Percentiles rank a stretch among this genome's conserved stretches.
Evolutionary conservation across 1,284 basidiomycete genomes (phyloP).

Genomic region (Ganoderma meredithae): DNA sequence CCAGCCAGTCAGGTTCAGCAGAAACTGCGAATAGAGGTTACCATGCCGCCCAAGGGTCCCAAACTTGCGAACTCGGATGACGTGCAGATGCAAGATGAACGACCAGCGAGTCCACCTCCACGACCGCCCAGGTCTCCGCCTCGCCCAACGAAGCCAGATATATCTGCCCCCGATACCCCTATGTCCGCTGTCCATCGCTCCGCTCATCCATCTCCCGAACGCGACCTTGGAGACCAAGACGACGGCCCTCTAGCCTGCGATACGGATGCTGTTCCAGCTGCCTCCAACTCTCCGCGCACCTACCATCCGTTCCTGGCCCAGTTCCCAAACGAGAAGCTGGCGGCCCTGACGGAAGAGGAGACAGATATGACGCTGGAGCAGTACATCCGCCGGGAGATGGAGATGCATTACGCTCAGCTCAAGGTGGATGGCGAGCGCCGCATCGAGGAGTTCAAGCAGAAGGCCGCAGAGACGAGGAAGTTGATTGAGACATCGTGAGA

Average conservation of each 20-base stretch:
- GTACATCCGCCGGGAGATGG: slow-evolving; percentile 78
- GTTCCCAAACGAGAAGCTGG: slow-evolving; percentile 35
- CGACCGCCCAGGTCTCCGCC: slow-evolving; percentile 2
- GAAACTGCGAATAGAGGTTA: slow-evolving; percentile 31
- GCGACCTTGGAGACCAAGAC: background rate
- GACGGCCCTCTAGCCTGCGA: slow-evolving; percentile 4
- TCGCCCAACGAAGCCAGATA: background rate
- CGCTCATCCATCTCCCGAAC: slow-evolving; percentile 20
- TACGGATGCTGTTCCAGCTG: background rate
- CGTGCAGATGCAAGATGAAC: slow-evolving; percentile 19
- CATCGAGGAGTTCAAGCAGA: slow-evolving; percentile 63
- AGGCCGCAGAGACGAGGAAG: slow-evolving; percentile 62
- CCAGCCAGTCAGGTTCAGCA: slow-evolving; percentile 20
- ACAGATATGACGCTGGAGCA: slow-evolving; percentile 78
- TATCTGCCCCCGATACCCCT: slow-evolving; percentile 18
- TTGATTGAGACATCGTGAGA: slow-evolving; percentile 49
- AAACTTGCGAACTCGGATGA: slow-evolving; percentile 11
- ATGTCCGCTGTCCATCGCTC: slow-evolving; percentile 28
- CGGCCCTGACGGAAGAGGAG: slow-evolving; percentile 65
- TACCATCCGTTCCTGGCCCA: slow-evolving; percentile 37
- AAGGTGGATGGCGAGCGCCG: slow-evolving; percentile 66
- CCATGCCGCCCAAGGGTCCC: slow-evolving; percentile 13
- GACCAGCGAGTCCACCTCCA: slow-evolving; percentile 13
- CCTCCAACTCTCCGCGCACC: slow-evolving; percentile 10
- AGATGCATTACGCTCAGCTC: slow-evolving; percentile 66